Evolutionary conservation across 768 basidiomycete species (phyloP).

Genomic region (Boletales sp.): DNA sequence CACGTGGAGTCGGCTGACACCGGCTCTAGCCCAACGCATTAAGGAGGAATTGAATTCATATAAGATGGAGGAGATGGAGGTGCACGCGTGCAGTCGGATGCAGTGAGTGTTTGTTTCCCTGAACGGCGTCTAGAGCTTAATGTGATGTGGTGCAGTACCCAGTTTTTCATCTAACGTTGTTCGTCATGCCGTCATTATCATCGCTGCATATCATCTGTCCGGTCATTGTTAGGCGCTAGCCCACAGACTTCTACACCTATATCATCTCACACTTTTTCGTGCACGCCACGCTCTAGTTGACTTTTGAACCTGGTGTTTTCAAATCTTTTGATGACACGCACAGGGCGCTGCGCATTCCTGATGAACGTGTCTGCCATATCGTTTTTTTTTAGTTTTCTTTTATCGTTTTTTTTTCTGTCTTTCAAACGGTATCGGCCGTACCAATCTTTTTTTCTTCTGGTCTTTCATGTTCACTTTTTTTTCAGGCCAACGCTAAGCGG

Average conservation of each 20-base stretch:
- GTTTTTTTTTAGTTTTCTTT: neutral
- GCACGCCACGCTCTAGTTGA: slow-evolving; percentile 18
- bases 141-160: slow-evolving; percentile 52
- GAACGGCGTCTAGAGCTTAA: neutral
- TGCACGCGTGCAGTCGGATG: slow-evolving; percentile 88
- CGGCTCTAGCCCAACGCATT: slow-evolving; percentile 90
- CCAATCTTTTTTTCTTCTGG: slow-evolving; percentile 12
- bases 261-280: slow-evolving; percentile 13
- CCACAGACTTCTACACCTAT: slow-evolving; percentile 26
- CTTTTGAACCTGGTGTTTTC: slow-evolving; percentile 23
- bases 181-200: slow-evolving; percentile 16
- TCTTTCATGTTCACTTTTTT: neutral
- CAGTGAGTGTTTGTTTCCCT: slow-evolving; percentile 58
- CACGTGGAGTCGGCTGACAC: slow-evolving; percentile 95
- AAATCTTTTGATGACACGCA: slow-evolving; percentile 17
- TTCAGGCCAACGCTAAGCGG: slow-evolving; percentile 10
- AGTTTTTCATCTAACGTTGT: slow-evolving; percentile 75
- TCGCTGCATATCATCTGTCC: slow-evolving; percentile 26
- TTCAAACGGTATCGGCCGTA: slow-evolving; percentile 16
- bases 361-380: slow-evolving; percentile 19
- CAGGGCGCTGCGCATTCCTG: slow-evolving; percentile 32
- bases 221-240: slow-evolving; percentile 26
- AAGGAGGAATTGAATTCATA: slow-evolving; percentile 98
- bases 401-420: slow-evolving; percentile 2
- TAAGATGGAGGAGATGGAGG: slow-evolving; percentile 99